phyloP scores from a whole-genome alignment of 495 filamentous ascomycete species.

The Trichoderma gamsii region DNA sequence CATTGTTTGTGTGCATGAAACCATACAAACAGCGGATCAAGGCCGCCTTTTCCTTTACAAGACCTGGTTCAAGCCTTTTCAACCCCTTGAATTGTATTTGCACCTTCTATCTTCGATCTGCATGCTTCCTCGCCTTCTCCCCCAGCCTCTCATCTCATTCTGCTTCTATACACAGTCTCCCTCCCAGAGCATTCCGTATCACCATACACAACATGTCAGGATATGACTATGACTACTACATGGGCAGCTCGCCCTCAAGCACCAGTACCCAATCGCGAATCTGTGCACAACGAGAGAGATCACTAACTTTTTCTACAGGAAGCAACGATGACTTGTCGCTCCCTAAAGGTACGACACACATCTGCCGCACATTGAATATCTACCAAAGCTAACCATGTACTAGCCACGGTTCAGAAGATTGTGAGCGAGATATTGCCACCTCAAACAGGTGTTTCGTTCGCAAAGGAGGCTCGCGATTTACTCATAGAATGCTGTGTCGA shows the following conservation, averaged over 20 bases:
- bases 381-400: conserved; percentile 16
- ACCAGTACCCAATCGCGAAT: not conserved
- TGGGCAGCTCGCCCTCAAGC: not conserved
- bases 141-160: too few relatives aligned
- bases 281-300: not conserved
- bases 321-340: conserved; percentile 89
- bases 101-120: too few relatives aligned
- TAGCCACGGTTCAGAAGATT: conserved; percentile 97
- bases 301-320: conserved; percentile 12
- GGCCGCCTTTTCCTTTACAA: not conserved
- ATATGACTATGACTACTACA: not conserved
- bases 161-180: too few relatives aligned
- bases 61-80: too few relatives aligned
- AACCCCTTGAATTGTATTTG: not conserved
- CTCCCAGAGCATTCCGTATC: too few relatives aligned
- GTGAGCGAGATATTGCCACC: conserved; percentile 84
- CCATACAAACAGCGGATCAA: not conserved
- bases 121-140: too few relatives aligned
- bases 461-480: conserved; percentile 88
- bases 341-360: conserved; percentile 64
- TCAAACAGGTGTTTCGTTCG: conserved; percentile 61
- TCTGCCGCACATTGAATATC: not conserved
- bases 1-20: not conserved
- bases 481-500: conserved; percentile 99
- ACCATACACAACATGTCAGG: too few relatives aligned